phyloP scores from a whole-genome alignment of 805 yeast species.

The Torulaspora franciscae region DNA sequence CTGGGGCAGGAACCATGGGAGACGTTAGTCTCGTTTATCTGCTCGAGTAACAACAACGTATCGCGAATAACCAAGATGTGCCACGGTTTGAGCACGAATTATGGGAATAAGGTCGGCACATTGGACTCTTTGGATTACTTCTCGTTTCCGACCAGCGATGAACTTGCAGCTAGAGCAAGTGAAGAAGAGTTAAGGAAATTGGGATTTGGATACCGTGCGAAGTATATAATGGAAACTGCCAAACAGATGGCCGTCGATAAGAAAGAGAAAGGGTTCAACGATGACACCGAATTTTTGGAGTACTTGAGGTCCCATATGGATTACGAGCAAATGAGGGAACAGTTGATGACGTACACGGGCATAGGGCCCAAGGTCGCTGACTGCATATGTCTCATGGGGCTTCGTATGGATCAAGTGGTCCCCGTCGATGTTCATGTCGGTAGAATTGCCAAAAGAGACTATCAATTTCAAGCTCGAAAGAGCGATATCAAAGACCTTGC shows the following conservation, averaged over 20 bases:
- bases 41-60: constrained; percentile 94
- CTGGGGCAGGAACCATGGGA: constrained; percentile 97
- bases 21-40: constrained; percentile 80
- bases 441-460: constrained; percentile 81
- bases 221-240: constrained; percentile 78
- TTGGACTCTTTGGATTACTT: constrained; percentile 54
- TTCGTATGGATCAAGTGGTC: constrained; percentile 65
- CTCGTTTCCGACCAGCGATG: constrained; percentile 68
- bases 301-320: constrained; percentile 43
- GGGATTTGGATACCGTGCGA: constrained; percentile 90
- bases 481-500: constrained; percentile 29
- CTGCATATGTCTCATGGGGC: constrained; percentile 81
- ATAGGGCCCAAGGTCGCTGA: constrained; percentile 99
- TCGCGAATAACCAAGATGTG: constrained; percentile 93
- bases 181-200: constrained; percentile 43
- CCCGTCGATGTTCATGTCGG: constrained; percentile 96
- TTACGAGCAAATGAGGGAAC: constrained; percentile 30
- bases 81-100: constrained; percentile 63
- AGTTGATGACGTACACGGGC: constrained; percentile 63
- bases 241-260: constrained; percentile 41
- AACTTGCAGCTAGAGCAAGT: constrained; percentile 40
- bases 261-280: constrained; percentile 12
- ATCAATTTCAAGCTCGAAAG: constrained; percentile 44
- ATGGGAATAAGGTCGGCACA: constrained; percentile 56
- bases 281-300: constrained; percentile 36